Percentiles rank a stretch among this genome's conserved stretches.
phyloP scores from a whole-genome alignment of 345 rosid genomes.

The Populus ilicifolia region DNA sequence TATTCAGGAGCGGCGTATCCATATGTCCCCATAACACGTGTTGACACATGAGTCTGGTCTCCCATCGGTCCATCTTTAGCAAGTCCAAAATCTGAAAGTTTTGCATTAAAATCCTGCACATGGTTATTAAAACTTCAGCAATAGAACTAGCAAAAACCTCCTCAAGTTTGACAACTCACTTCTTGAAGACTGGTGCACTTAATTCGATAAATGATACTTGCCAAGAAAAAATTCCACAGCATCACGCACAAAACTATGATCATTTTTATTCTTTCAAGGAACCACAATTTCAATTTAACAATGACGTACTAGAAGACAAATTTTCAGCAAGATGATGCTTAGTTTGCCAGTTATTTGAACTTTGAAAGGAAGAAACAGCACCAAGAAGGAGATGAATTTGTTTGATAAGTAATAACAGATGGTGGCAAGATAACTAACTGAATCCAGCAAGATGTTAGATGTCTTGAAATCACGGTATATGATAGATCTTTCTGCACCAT shows the following conservation, averaged over 20 bases:
- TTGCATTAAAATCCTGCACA: conserved; percentile 76
- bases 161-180: not conserved
- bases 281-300: not conserved
- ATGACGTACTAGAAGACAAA: not conserved
- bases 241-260: not conserved
- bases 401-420: not conserved
- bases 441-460: conserved; percentile 87
- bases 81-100: conserved; percentile 93
- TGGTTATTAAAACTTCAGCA: conserved; percentile 27
- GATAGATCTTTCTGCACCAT: conserved; percentile 78
- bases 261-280: not conserved
- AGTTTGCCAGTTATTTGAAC: not conserved
- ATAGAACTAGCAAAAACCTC: conserved; percentile 10
- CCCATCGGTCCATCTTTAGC: conserved; percentile 99
- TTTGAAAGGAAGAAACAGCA: not conserved
- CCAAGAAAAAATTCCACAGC: not conserved
- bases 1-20: conserved; percentile 99
- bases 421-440: conserved; percentile 37
- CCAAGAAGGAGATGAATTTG: not conserved
- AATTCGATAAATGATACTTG: not conserved
- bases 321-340: conserved; percentile 4
- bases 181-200: conserved; percentile 1
- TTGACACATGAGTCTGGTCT: conserved; percentile 97
- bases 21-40: conserved; percentile 97
- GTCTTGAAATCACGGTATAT: conserved; percentile 98